Percentiles rank a stretch among this genome's conserved stretches.
Conservation (phyloP, 345 rosid species). For the Luvunga scandens region DNA sequence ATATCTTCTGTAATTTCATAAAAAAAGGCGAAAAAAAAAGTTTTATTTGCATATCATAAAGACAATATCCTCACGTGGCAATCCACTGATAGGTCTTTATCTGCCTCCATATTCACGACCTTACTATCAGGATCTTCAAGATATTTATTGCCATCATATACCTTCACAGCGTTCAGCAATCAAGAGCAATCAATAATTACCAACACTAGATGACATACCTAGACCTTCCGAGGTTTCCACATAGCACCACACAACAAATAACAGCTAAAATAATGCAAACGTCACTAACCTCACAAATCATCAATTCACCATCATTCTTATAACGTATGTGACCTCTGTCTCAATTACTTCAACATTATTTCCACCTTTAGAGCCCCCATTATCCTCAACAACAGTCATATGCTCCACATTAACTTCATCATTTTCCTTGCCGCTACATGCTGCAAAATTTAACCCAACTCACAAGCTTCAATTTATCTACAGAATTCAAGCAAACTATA, state of each 20-base stretch:
- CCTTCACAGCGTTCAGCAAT: conserved; percentile 20
- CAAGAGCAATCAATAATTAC: not conserved
- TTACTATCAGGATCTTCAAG: not conserved
- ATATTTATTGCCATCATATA: not conserved
- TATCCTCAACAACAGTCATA: not conserved
- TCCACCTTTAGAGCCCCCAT: conserved; percentile 4
- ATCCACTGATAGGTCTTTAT: conserved; percentile 3
- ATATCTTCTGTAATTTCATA: not conserved
- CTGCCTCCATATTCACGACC: not conserved
- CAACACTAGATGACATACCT: not conserved
- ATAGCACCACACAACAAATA: not conserved
- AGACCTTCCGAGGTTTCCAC: not conserved
- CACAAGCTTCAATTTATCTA: not conserved
- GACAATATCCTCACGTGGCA: conserved; percentile 10
- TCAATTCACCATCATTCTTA: conserved; percentile 4
- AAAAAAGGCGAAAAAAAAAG: not conserved
- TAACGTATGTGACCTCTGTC: conserved; percentile 2
- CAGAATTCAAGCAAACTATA: not conserved
- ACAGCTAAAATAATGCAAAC: not conserved
- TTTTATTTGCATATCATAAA: not conserved
- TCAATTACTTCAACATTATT: conserved; percentile 12
- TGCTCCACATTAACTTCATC: conserved; percentile 8
- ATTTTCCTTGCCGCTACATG: conserved; percentile 7
- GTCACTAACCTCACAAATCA: conserved; percentile 17
- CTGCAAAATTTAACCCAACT: conserved; percentile 5